Conservation (phyloP, 208 protist species). For the Leishmania mexicana region DNA sequence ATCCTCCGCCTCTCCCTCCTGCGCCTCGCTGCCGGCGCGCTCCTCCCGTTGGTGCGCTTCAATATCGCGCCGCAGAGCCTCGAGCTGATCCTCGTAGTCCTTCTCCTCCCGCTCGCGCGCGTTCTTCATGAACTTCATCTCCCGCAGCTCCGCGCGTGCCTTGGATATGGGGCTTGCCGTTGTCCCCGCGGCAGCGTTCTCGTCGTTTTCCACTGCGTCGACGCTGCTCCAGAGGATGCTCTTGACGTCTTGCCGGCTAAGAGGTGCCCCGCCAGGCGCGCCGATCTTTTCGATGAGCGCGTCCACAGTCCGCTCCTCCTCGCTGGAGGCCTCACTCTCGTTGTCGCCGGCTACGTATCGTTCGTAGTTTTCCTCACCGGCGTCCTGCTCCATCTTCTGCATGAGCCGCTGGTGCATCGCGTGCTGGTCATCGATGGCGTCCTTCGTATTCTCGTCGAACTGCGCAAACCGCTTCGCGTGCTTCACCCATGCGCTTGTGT, state of each 20-base stretch:
- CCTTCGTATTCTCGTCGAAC: constrained; percentile 78
- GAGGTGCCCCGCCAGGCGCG: constrained; percentile 4
- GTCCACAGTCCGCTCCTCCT: constrained; percentile 88
- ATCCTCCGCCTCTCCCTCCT: background rate
- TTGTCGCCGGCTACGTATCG: constrained; percentile 49
- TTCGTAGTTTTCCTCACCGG: constrained; percentile 72
- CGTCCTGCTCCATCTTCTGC: constrained; percentile 90
- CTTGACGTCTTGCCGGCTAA: constrained; percentile 31
- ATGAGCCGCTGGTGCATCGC: constrained; percentile 86
- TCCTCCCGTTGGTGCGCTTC: constrained; percentile 38
- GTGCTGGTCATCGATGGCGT: constrained; percentile 90
- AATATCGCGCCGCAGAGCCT: constrained; percentile 59
- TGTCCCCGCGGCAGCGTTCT: background rate
- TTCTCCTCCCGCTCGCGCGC: constrained; percentile 70
- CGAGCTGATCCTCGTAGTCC: constrained; percentile 58
- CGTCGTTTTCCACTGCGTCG: constrained; percentile 17
- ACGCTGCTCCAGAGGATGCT: constrained; percentile 57
- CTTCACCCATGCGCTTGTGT: constrained; percentile 91
- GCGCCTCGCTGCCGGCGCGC: constrained; percentile 2
- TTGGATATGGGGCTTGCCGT: constrained; percentile 54
- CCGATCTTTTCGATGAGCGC: constrained; percentile 54
- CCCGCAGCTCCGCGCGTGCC: constrained; percentile 65
- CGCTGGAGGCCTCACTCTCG: constrained; percentile 51
- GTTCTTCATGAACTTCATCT: constrained; percentile 90
- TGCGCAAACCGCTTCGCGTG: constrained; percentile 88